phyloP scores from a whole-genome alignment of 306 rosid species.

The Citrullus amarus region DNA sequence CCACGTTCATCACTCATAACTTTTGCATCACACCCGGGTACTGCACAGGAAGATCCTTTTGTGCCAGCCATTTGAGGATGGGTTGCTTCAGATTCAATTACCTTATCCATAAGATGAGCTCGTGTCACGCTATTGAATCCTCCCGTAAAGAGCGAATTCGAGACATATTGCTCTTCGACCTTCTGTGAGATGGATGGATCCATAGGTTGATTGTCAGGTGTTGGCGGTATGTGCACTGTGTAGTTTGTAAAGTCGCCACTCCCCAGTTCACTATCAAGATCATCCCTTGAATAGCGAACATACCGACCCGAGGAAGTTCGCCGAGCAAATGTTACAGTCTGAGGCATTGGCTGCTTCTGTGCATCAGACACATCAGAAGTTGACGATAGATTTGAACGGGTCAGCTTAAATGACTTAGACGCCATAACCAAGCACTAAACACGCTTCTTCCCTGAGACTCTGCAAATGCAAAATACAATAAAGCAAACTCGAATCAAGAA shows the following conservation, averaged over 20 bases:
- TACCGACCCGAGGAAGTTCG: constrained; percentile 82
- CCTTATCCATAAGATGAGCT: constrained; percentile 93
- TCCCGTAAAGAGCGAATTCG: constrained; percentile 79
- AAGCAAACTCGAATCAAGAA: background rate
- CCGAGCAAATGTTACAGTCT: constrained; percentile 59
- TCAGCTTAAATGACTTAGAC: constrained; percentile 44
- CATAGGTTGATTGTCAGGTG: constrained; percentile 91
- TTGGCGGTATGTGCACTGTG: constrained; percentile 81
- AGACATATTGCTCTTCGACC: constrained; percentile 90
- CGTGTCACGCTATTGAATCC: constrained; percentile 79
- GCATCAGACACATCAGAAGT: constrained; percentile 40
- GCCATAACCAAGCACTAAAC: constrained; percentile 30
- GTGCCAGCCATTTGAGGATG: constrained; percentile 99
- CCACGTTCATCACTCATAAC: constrained; percentile 90
- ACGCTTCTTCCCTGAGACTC: background rate
- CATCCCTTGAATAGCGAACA: constrained; percentile 70
- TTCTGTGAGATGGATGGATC: constrained; percentile 65
- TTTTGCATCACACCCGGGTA: constrained; percentile 85
- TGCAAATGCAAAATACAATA: background rate
- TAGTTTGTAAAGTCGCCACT: constrained; percentile 63
- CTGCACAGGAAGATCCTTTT: constrained; percentile 71
- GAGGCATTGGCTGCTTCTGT: constrained; percentile 51
- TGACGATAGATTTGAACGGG: constrained; percentile 44
- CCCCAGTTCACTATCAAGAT: constrained; percentile 85
- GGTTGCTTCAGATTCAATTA: constrained; percentile 68